Conservation (phyloP, 2,329 filamentous ascomycete species). For the Lasiodiplodia sp. region DNA sequence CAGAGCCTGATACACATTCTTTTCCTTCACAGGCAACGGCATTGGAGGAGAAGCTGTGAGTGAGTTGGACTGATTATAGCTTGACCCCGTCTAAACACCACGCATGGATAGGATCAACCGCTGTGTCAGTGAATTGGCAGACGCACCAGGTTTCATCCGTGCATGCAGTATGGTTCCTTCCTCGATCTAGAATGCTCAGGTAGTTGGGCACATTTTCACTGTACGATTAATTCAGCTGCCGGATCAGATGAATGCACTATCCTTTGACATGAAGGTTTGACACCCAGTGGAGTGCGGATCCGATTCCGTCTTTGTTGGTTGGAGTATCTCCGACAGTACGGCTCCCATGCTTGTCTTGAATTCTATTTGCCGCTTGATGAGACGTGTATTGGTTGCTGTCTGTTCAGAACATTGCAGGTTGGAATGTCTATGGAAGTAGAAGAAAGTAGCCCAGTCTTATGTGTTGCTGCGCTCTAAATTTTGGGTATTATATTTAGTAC, state of each 20-base stretch:
- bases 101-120: too few species aligned
- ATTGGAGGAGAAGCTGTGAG: too few species aligned
- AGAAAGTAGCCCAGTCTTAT: not conserved
- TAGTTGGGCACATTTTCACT: not conserved
- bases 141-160: not conserved
- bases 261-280: not conserved
- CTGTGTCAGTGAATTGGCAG: too few species aligned
- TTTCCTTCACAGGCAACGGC: too few species aligned
- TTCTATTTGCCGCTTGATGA: not conserved
- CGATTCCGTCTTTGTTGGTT: too few species aligned
- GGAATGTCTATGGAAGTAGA: not conserved
- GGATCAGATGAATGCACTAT: not conserved
- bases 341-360: not conserved
- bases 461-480: not conserved
- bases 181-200: not conserved
- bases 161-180: too few species aligned
- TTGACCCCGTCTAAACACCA: too few species aligned
- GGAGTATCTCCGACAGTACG: too few species aligned
- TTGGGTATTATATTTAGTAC: not conserved
- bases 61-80: too few species aligned
- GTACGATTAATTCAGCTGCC: not conserved
- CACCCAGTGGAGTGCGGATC: not conserved
- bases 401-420: not conserved
- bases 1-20: too few species aligned
- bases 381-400: not conserved